A percentile compares a stretch with the other conserved stretches of the same genome.
Conservation (phyloP, 2,329 filamentous ascomycete genomes). For the Aspergillus neotritici region DNA sequence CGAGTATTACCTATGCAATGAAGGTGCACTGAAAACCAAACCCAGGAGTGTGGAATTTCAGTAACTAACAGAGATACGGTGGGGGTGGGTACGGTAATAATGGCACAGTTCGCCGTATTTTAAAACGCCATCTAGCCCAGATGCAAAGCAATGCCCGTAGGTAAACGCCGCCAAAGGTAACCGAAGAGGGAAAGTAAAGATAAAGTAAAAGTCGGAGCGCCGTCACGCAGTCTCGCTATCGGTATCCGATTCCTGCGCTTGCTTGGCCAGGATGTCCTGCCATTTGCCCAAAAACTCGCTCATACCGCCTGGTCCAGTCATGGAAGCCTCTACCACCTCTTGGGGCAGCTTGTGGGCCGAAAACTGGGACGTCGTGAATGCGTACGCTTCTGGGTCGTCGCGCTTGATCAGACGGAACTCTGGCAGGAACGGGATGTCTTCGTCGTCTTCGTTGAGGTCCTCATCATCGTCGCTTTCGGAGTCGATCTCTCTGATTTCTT, state of each 20-base stretch:
- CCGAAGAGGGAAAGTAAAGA: background rate
- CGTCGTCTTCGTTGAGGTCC: constrained; percentile 50
- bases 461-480: constrained; percentile 34
- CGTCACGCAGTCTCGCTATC: constrained; percentile 30
- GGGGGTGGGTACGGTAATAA: background rate
- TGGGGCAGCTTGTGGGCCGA: constrained; percentile 92
- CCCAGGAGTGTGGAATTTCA: too few relatives aligned
- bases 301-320: constrained; percentile 66
- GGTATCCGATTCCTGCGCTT: constrained; percentile 34
- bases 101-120: background rate
- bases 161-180: background rate
- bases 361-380: constrained; percentile 79
- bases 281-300: constrained; percentile 73
- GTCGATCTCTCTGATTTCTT: constrained; percentile 27
- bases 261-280: constrained; percentile 53
- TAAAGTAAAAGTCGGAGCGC: background rate
- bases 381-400: constrained; percentile 83
- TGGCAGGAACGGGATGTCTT: constrained; percentile 52
- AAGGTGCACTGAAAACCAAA: too few relatives aligned
- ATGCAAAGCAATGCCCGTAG: constrained; percentile 1
- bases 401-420: constrained; percentile 77
- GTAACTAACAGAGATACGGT: too few relatives aligned
- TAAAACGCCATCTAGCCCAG: constrained; percentile 11
- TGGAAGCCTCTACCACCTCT: constrained; percentile 72
- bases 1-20: too few relatives aligned